Percentiles rank a stretch among this genome's conserved stretches.
Conservation (phyloP, 2,329 filamentous ascomycete genomes). For the Zymoseptoria tritici region DNA sequence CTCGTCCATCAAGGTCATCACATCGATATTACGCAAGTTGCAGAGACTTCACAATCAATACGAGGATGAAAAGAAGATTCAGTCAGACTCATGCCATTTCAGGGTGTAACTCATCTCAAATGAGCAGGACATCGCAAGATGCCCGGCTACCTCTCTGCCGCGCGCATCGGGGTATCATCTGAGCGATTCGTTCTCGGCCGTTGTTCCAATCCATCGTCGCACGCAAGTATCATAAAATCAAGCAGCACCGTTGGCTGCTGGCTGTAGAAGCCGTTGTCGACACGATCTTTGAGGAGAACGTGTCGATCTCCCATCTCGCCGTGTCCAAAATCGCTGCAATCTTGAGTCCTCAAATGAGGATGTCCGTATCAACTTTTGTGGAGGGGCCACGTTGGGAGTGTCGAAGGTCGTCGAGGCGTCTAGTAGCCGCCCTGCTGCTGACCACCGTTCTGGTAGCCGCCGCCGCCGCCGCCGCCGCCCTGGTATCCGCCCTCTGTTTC, state of each 20-base stretch:
- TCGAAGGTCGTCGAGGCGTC: conserved; percentile 3
- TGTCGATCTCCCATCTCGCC: not conserved
- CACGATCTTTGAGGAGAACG: not conserved
- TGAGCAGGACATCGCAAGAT: not conserved
- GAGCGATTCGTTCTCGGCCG: not conserved
- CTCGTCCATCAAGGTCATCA: not conserved
- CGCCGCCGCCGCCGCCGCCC: conserved; percentile 15
- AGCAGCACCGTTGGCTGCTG: not conserved
- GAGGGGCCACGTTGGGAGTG: not conserved
- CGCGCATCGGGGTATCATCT: conserved; percentile 1
- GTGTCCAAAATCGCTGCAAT: not conserved
- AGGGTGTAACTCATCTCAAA: not conserved
- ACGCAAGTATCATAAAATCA: not conserved
- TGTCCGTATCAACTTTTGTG: conserved; percentile 1
- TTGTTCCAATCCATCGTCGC: not conserved
- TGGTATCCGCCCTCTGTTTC: conserved; percentile 24
- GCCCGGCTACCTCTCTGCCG: not conserved
- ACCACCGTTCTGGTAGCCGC: not conserved
- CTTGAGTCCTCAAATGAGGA: not conserved
- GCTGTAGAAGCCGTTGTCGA: not conserved
- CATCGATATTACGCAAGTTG: not conserved
- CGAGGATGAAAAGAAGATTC: not conserved
- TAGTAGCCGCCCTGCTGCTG: conserved; percentile 11
- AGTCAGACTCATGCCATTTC: not conserved
- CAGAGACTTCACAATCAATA: not conserved